Evolutionary conservation across 225 moss, liverwort and hornwort species (phyloP).

Genomic region (Pseudoscleropodium purum): DNA sequence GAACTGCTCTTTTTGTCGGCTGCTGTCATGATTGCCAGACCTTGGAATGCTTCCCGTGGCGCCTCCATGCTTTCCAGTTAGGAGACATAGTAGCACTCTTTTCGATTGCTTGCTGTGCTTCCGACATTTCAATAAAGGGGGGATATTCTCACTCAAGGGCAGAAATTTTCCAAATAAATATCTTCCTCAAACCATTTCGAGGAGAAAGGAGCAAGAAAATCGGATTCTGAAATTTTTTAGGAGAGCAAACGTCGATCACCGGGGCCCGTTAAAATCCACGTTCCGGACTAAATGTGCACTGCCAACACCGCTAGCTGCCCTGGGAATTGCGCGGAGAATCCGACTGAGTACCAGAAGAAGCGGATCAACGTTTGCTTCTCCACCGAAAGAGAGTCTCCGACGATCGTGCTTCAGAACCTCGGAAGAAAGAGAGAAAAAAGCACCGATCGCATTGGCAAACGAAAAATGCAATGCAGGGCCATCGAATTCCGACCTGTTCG

Average conservation of each 20-base stretch:
- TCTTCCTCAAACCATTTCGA: neutral
- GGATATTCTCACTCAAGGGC: neutral
- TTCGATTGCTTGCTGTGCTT: neutral
- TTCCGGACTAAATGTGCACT: neutral
- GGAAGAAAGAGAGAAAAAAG: neutral
- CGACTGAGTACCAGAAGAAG: neutral
- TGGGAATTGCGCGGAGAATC: neutral
- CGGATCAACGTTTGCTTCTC: neutral
- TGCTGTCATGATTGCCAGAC: neutral
- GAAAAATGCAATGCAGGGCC: neutral
- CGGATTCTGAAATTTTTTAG: neutral
- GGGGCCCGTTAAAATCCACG: neutral
- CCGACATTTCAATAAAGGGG: neutral
- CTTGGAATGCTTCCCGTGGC: neutral
- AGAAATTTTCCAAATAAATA: too few relatives aligned
- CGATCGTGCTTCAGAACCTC: neutral
- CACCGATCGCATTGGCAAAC: neutral
- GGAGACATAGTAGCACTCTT: neutral
- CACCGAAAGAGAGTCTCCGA: neutral
- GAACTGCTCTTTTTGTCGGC: neutral
- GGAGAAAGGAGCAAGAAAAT: neutral
- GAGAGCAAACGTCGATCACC: neutral
- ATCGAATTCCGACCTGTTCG: slow-evolving; percentile 40
- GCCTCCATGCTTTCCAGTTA: neutral
- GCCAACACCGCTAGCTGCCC: neutral